A percentile compares a stretch with the other conserved stretches of the same genome.
Evolutionary conservation across 2,329 filamentous ascomycete species (phyloP).

Genomic region (Penicillium expansum): DNA sequence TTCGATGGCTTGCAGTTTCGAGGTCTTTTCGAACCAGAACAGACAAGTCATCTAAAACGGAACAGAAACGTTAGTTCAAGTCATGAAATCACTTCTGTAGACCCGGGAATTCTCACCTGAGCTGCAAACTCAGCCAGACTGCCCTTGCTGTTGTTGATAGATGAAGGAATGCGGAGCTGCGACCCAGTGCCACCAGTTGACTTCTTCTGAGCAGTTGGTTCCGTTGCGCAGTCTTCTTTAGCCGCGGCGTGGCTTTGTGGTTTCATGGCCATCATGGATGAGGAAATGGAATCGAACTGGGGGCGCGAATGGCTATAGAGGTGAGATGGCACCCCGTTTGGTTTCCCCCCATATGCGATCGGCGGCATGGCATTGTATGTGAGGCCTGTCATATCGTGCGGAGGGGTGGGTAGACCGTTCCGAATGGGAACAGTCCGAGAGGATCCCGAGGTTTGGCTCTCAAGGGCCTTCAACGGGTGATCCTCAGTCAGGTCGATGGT

Average conservation of each 20-base stretch:
- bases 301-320: conserved; percentile 26
- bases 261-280: conserved; percentile 25
- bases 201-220: conserved; percentile 28
- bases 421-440: conserved; percentile 38
- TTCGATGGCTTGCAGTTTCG: conserved; percentile 74
- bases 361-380: conserved; percentile 35
- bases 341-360: conserved; percentile 33
- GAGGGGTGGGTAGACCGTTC: conserved; percentile 44
- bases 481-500: conserved; percentile 23
- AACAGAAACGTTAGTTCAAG: not conserved
- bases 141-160: conserved; percentile 72
- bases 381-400: conserved; percentile 44
- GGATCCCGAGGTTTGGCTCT: conserved; percentile 19
- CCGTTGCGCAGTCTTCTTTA: conserved; percentile 23
- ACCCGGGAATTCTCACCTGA: conserved; percentile 53
- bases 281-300: conserved; percentile 22
- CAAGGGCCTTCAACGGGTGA: conserved; percentile 14
- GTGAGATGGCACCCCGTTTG: conserved; percentile 26
- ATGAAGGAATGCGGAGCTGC: conserved; percentile 67
- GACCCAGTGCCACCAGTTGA: conserved; percentile 41
- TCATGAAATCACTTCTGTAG: not conserved
- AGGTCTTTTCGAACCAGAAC: conserved; percentile 93
- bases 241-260: conserved; percentile 23
- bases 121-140: conserved; percentile 80
- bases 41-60: conserved; percentile 77